A percentile compares a stretch with the other conserved stretches of the same genome.
Conservation (phyloP, 179 eudicot species). For the Monotropa hypopitys region DNA sequence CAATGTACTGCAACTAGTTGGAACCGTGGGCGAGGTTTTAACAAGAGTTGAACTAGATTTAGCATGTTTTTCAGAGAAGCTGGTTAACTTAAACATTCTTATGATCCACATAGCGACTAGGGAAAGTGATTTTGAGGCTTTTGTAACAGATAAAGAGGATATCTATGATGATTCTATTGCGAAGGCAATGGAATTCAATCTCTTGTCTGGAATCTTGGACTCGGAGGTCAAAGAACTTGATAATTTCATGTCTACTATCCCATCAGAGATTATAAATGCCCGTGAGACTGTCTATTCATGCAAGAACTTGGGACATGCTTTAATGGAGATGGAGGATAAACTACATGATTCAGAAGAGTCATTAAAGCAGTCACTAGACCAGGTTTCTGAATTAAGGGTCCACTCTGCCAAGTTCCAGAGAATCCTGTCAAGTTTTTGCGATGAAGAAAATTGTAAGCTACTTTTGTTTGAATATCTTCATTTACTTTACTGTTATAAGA, state of each 20-base stretch:
- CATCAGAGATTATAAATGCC: slow-evolving; percentile 33
- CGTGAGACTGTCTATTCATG: slow-evolving; percentile 31
- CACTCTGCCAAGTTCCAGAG: slow-evolving; percentile 59
- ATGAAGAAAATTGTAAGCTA: slow-evolving; percentile 42
- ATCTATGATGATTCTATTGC: slow-evolving; percentile 21
- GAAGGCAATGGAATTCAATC: slow-evolving; percentile 62
- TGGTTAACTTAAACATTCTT: slow-evolving; percentile 64
- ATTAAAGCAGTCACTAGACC: slow-evolving; percentile 54
- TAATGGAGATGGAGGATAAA: slow-evolving; percentile 39
- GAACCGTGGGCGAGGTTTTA: slow-evolving; percentile 29
- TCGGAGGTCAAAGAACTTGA: slow-evolving; percentile 53
- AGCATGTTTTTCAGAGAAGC: slow-evolving; percentile 64
- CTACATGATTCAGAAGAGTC: slow-evolving; percentile 48
- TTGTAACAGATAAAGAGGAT: slow-evolving; percentile 29
- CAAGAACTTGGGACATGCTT: slow-evolving; percentile 28
- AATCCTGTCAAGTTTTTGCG: slow-evolving; percentile 26
- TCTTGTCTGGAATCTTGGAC: slow-evolving; percentile 56
- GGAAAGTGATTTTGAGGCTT: slow-evolving; percentile 72
- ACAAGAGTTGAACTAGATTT: slow-evolving; percentile 50
- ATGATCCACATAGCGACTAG: slow-evolving; percentile 67
- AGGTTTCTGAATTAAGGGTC: slow-evolving; percentile 49
- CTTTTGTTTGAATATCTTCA: not conserved
- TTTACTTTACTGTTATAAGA: not conserved
- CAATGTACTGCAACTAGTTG: slow-evolving; percentile 27
- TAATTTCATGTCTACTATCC: slow-evolving; percentile 31